Evolutionary conservation across 495 filamentous ascomycete genomes (phyloP).

Genomic region (Talaromyces stipitatus): DNA sequence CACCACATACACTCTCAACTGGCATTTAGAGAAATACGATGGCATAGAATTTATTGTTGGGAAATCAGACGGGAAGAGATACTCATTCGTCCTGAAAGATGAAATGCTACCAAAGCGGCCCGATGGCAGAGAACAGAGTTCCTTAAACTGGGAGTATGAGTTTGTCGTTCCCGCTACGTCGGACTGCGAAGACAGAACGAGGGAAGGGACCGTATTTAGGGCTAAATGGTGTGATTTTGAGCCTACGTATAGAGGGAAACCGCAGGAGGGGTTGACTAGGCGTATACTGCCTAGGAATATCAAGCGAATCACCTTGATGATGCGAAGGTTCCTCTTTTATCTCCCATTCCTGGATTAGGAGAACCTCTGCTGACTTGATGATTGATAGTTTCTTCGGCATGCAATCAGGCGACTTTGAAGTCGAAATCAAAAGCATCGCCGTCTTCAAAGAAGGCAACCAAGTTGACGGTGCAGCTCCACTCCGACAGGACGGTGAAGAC

Average conservation of each 20-base stretch:
- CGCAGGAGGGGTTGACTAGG: slow-evolving; percentile 43
- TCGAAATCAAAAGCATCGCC: slow-evolving; percentile 47
- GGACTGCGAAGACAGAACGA: slow-evolving; percentile 4
- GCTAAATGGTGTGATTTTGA: slow-evolving; percentile 55
- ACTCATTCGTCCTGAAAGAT: slow-evolving; percentile 70
- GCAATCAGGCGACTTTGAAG: slow-evolving; percentile 60
- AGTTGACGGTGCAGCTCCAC: not conserved
- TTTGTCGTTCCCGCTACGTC: slow-evolving; percentile 8
- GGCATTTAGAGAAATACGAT: slow-evolving; percentile 45
- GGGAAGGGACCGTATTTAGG: slow-evolving; percentile 20
- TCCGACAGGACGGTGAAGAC: not conserved
- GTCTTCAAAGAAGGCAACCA: slow-evolving; percentile 16
- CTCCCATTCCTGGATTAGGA: not conserved
- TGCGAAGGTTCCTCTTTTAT: slow-evolving; percentile 51
- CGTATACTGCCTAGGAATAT: slow-evolving; percentile 47
- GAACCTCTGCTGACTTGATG: not conserved
- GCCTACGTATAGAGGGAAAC: slow-evolving; percentile 64
- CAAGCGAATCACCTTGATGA: slow-evolving; percentile 67
- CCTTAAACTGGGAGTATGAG: slow-evolving; percentile 44
- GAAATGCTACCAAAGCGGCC: slow-evolving; percentile 43
- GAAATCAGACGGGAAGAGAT: slow-evolving; percentile 44
- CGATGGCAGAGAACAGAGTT: slow-evolving; percentile 56
- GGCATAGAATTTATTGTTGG: slow-evolving; percentile 41
- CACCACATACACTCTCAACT: slow-evolving; percentile 25
- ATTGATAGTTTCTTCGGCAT: slow-evolving; percentile 61